phyloP scores from a whole-genome alignment of 169 alveolate genomes.

The Plasmodium gonderi region DNA sequence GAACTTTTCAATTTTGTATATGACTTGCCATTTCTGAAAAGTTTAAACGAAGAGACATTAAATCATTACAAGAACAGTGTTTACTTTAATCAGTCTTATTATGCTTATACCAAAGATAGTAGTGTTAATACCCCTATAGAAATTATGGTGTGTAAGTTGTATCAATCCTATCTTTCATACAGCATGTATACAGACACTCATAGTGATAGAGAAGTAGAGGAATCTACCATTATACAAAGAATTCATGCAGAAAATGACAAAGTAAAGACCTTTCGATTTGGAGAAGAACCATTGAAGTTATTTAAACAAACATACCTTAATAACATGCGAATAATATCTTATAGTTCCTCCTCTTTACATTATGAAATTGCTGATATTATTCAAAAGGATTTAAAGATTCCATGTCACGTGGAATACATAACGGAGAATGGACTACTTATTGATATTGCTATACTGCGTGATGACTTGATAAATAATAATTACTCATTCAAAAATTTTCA shows the following conservation, averaged over 20 bases:
- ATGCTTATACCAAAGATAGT: slow-evolving; percentile 67
- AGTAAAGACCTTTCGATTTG: slow-evolving; percentile 11
- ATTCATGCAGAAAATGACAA: slow-evolving; percentile 13
- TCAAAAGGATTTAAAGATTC: slow-evolving; percentile 63
- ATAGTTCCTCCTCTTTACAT: slow-evolving; percentile 60
- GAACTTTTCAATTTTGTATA: slow-evolving; percentile 56
- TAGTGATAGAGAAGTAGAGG: not conserved
- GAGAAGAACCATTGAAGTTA: not conserved
- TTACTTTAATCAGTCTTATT: slow-evolving; percentile 62
- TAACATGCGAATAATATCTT: slow-evolving; percentile 39
- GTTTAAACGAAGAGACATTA: slow-evolving; percentile 31
- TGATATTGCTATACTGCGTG: slow-evolving; percentile 63
- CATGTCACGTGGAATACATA: slow-evolving; percentile 64
- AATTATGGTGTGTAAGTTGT: slow-evolving; percentile 59
- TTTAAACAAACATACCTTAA: slow-evolving; percentile 26
- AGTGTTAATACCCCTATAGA: slow-evolving; percentile 65
- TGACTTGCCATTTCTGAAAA: slow-evolving; percentile 47
- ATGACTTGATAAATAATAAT: slow-evolving; percentile 27
- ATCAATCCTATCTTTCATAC: slow-evolving; percentile 50
- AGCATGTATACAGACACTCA: not conserved
- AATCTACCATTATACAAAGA: not conserved
- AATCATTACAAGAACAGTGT: slow-evolving; percentile 30
- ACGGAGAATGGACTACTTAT: slow-evolving; percentile 33
- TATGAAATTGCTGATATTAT: slow-evolving; percentile 71
- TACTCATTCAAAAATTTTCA: not conserved